Conservation (phyloP, 1,284 basidiomycete species). For the Boletus mariae region DNA sequence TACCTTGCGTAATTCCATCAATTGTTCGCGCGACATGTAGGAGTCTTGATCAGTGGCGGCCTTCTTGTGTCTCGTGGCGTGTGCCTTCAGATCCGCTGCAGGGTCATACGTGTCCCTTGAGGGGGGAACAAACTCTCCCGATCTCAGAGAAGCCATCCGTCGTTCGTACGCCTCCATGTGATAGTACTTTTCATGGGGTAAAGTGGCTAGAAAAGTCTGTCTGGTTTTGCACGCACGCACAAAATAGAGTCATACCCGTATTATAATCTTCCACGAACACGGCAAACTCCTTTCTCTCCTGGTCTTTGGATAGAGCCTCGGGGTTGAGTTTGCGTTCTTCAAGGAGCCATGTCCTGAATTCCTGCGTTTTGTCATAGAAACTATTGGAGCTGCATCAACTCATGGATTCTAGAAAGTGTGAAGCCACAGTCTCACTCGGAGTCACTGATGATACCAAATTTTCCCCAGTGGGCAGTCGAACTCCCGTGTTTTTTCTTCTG, state of each 20-base stretch:
- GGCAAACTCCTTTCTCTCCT: constrained; percentile 79
- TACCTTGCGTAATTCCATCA: constrained; percentile 74
- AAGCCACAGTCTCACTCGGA: constrained; percentile 55
- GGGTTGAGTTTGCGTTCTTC: constrained; percentile 88
- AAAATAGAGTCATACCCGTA: constrained; percentile 53
- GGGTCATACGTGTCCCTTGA: constrained; percentile 71
- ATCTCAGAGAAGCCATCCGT: constrained; percentile 76
- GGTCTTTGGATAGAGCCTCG: constrained; percentile 79
- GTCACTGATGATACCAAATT: constrained; percentile 82
- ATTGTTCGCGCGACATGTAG: constrained; percentile 72
- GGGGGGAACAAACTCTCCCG: constrained; percentile 74
- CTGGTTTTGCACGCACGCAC: neutral
- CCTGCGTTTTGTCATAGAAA: constrained; percentile 74
- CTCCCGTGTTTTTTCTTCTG: constrained; percentile 61
- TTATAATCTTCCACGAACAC: constrained; percentile 84
- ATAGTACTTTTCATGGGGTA: constrained; percentile 91
- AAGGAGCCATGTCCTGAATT: constrained; percentile 87
- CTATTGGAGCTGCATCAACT: constrained; percentile 37
- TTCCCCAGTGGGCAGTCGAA: constrained; percentile 70
- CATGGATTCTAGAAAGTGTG: neutral
- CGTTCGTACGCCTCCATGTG: constrained; percentile 77
- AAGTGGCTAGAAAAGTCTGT: constrained; percentile 53
- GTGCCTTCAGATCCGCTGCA: constrained; percentile 73
- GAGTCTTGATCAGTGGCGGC: constrained; percentile 59
- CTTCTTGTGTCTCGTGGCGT: constrained; percentile 64